Conservation (phyloP, 1,284 basidiomycete species). For the Ustilago curta region DNA sequence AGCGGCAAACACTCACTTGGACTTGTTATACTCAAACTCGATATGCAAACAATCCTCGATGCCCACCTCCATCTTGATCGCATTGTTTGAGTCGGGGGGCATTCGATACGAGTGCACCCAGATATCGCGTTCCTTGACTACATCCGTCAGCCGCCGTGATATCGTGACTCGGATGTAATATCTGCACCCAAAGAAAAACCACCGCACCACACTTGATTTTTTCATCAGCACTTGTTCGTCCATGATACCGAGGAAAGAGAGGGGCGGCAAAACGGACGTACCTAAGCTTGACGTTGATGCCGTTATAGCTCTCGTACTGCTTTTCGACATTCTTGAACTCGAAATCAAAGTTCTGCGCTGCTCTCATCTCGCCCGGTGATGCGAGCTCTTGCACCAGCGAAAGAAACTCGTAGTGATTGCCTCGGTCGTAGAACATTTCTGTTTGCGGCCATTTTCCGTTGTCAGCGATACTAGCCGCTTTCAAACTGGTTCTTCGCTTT, state of each 20-base stretch:
- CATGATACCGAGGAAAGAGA: too few relatives aligned
- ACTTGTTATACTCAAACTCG: conserved; percentile 99
- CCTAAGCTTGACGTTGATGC: conserved; percentile 93
- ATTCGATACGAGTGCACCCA: conserved; percentile 99
- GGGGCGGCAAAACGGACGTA: conserved; percentile 7
- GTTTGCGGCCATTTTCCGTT: background rate
- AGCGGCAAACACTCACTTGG: conserved; percentile 75
- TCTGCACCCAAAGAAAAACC: conserved; percentile 4
- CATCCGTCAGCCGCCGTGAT: conserved; percentile 89
- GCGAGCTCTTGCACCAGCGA: conserved; percentile 94
- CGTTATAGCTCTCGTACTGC: conserved; percentile 96
- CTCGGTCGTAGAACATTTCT: conserved; percentile 97
- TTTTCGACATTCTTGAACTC: conserved; percentile 99
- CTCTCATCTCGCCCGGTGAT: conserved; percentile 91
- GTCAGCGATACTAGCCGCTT: too few relatives aligned
- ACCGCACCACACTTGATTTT: background rate
- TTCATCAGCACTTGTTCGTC: background rate
- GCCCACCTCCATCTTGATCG: conserved; percentile 99
- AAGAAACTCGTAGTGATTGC: conserved; percentile 97
- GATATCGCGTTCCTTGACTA: conserved; percentile 88
- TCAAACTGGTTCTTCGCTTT: background rate
- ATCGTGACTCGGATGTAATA: conserved; percentile 95
- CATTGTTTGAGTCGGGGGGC: conserved; percentile 96
- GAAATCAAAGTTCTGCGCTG: conserved; percentile 94
- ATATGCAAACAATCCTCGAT: conserved; percentile 99